Base-by-base conservation (phyloP, 2,329 filamentous ascomycete genomes). In the Diaporthe destruens region DNA sequence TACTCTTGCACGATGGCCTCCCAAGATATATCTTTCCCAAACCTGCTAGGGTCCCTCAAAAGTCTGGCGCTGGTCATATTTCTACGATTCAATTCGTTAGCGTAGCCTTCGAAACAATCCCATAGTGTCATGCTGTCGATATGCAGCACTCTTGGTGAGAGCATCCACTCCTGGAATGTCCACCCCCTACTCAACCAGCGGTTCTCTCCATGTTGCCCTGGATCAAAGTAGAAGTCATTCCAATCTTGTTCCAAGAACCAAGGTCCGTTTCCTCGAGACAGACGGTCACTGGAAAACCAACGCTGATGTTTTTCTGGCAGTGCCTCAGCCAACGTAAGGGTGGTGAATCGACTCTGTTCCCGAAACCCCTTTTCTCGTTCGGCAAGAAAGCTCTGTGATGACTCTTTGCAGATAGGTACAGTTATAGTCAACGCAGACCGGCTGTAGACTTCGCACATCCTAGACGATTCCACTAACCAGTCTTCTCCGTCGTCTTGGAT, bases 381-480 rank as follows among this genome's bases (percentile, higher is more conserved):
- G 0, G 1, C 16, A 3, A 67, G 20, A 6, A 67, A 67, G 34
- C 63, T 67, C 3, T 54, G 14, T 7, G 63, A 55, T 1, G 63
- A 67, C 0, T 32, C 14, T 3, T 0, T 12, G 34, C 63, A 67
- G 3, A 67, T 14, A 0, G 49, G 34, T 0, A 54, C 25, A 5
- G 63, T 3, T n/a, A 79, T 75, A 0, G 77, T 78, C 18, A 79
- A 55, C 0, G 63, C 70, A 11, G 78, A 77, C 12, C 72, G 59
- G 14, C 75, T 74, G 54, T 78, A 80, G 4, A 78, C 61, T 1
- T 76, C 71, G 18, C 78, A 77, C 78, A 80, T 80, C 65, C 75
- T 76, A 57, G 79, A 75, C 11, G 76, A 61, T 12, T 74, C 71
- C 34, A 76, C 74, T 25, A 74, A 72, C 32, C 63, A 67, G 1